Percentiles rank a stretch among this genome's conserved stretches.
Evolutionary conservation across 2,329 filamentous ascomycete genomes (phyloP).

Genomic region (Chaetomiaceae sp.): DNA sequence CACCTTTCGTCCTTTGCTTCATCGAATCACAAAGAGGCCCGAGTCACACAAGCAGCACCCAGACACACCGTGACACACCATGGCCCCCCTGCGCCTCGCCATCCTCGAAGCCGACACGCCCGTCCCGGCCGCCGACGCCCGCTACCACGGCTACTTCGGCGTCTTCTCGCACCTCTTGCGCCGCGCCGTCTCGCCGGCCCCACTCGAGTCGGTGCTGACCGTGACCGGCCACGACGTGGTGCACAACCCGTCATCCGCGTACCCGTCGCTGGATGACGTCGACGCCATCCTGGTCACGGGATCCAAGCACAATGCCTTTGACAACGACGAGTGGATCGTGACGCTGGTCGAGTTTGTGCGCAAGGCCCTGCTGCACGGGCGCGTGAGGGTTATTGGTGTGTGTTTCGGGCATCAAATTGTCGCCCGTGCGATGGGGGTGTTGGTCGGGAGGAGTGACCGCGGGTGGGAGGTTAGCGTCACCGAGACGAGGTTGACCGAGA

Average conservation of each 20-base stretch:
- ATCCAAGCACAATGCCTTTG: conserved; percentile 68
- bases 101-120: conserved; percentile 86
- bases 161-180: conserved; percentile 60
- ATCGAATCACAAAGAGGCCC: too few relatives aligned
- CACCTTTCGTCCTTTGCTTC: not conserved
- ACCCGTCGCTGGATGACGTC: conserved; percentile 67
- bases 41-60: not conserved
- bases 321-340: conserved; percentile 69
- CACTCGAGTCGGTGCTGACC: conserved; percentile 45
- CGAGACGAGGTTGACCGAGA: conserved; percentile 60
- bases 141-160: conserved; percentile 67
- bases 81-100: conserved; percentile 64
- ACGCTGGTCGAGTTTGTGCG: conserved; percentile 65
- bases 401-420: conserved; percentile 90
- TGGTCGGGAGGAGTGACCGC: conserved; percentile 59
- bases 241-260: conserved; percentile 48
- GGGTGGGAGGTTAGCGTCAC: conserved; percentile 83
- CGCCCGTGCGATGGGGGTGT: conserved; percentile 63
- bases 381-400: conserved; percentile 69
- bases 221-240: conserved; percentile 70
- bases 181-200: conserved; percentile 43
- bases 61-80: not conserved
- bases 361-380: conserved; percentile 47
- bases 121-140: conserved; percentile 55
- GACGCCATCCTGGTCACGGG: conserved; percentile 84